phyloP scores from a whole-genome alignment of 495 filamentous ascomycete genomes.

The Penicillium malachiteum region DNA sequence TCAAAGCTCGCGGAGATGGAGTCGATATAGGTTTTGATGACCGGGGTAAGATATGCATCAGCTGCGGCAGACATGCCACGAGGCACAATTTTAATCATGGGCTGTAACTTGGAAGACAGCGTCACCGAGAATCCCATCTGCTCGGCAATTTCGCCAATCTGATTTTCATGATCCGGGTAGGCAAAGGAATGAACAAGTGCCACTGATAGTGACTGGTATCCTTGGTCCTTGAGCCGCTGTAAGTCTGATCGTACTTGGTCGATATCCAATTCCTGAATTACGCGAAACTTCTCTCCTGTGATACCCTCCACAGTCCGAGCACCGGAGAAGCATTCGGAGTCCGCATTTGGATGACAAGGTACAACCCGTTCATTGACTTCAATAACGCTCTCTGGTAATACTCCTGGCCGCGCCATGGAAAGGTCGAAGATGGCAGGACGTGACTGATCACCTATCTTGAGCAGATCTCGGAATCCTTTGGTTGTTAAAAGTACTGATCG shows the following conservation, averaged over 20 bases:
- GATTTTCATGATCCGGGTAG: conserved; percentile 53
- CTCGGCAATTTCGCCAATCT: conserved; percentile 49
- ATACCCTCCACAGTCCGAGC: conserved; percentile 45
- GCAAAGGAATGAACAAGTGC: conserved; percentile 55
- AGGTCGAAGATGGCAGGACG: conserved; percentile 83
- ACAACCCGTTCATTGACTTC: conserved; percentile 77
- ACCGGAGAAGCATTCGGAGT: conserved; percentile 59
- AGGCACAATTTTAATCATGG: conserved; percentile 78
- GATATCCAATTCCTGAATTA: conserved; percentile 43
- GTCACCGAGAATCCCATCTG: conserved; percentile 56
- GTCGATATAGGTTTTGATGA: conserved; percentile 92
- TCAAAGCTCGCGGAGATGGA: conserved; percentile 72
- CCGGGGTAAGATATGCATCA: conserved; percentile 93
- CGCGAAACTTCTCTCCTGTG: conserved; percentile 51
- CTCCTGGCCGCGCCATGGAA: conserved; percentile 74
- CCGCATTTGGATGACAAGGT: conserved; percentile 45
- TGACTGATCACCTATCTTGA: conserved; percentile 84
- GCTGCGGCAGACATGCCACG: conserved; percentile 90
- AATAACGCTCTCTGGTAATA: conserved; percentile 71
- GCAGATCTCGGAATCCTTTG: conserved; percentile 87
- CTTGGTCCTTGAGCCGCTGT: conserved; percentile 41
- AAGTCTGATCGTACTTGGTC: conserved; percentile 42
- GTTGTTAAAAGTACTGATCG: conserved; percentile 88
- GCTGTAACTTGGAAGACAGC: conserved; percentile 65
- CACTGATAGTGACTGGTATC: conserved; percentile 52